phyloP scores from a whole-genome alignment of 495 filamentous ascomycete species.

The Letharia lupina region DNA sequence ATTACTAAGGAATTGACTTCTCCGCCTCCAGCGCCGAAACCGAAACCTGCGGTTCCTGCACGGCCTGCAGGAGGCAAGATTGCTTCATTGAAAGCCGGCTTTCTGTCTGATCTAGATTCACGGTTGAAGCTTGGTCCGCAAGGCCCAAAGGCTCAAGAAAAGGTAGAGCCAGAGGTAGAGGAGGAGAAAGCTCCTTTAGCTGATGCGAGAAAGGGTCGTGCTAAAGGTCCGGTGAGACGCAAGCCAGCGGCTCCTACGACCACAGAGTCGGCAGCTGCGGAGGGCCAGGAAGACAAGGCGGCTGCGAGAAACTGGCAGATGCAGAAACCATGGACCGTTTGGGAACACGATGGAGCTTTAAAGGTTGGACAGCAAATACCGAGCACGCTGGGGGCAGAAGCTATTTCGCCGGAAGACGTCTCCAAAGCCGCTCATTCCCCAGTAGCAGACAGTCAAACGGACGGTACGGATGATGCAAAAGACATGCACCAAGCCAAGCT shows the following conservation, averaged over 20 bases:
- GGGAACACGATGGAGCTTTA: constrained; percentile 42
- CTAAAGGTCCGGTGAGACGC: constrained; percentile 77
- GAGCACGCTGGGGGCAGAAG: not conserved
- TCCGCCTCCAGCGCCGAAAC: constrained; percentile 42
- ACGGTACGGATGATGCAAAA: constrained; percentile 9
- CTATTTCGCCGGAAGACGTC: not conserved
- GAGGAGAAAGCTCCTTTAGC: constrained; percentile 66
- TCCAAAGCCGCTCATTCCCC: not conserved
- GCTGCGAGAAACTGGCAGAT: constrained; percentile 27
- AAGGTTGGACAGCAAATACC: constrained; percentile 26
- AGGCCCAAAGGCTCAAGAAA: constrained; percentile 58
- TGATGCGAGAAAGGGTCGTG: constrained; percentile 84
- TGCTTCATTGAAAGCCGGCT: constrained; percentile 79
- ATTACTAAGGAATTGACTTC: constrained; percentile 30
- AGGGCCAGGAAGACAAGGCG: constrained; percentile 19
- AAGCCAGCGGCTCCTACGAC: constrained; percentile 46
- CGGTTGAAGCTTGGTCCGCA: constrained; percentile 75
- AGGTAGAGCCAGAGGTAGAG: constrained; percentile 47
- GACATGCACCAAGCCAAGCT: constrained; percentile 13
- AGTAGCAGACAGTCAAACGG: constrained; percentile 1
- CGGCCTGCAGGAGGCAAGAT: constrained; percentile 78
- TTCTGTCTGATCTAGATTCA: constrained; percentile 83
- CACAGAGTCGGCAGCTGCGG: constrained; percentile 14
- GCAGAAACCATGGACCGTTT: constrained; percentile 43
- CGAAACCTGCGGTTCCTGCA: constrained; percentile 73